Base-by-base conservation (phyloP, 768 basidiomycete genomes). In the Termitomyces sp. region DNA sequence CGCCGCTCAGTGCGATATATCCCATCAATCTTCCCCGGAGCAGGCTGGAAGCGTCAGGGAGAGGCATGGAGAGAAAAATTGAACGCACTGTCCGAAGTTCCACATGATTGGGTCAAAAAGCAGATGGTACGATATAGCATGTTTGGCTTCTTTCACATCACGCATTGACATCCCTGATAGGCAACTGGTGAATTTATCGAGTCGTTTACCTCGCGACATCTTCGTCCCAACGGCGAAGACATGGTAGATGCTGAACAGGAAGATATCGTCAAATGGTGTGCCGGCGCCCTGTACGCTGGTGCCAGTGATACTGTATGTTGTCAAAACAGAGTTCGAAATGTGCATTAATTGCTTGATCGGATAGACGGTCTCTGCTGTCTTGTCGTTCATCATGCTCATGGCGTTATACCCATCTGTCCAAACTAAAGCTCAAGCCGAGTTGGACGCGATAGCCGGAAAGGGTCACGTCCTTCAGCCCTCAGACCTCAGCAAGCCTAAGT, bases 21-120 rank as follows among this genome's bases (percentile, higher is more conserved):
- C n/a, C 82, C 82, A 2, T 66, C 71, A 2, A 81, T 68, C 64
- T 62, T 83, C 30, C 82, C 82, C 7, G 77, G 78, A 12, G 73
- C 74, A 6, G 66, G 59, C 0, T 83, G 79, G 70, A 77, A 77
- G 56, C 71, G 74, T 5, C 71, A 77, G 62, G 80, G 76, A 28
- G 63, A 68, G 14, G 61, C 49, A 26, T 81, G 78, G 78, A 58
- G 62, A 55, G 59, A 62, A 58, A 72, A 71, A 54, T 66, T 69
- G 48, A 65, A 62, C 37, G 61, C 62, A 57, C 69, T 68, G 58
- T 77, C 70, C 28, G 71, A 69, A 32, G 68, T 71, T 11, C 75
- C 75, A 5, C 73, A 76, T 58, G 52, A 68, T 43, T 77, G 74
- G 76, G 77, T 77, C 28, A 77, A 79, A 57, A 56, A 71, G 43